Evolutionary conservation across 2,329 filamentous ascomycete genomes (phyloP).

Genomic region (Fusarium circinatum): DNA sequence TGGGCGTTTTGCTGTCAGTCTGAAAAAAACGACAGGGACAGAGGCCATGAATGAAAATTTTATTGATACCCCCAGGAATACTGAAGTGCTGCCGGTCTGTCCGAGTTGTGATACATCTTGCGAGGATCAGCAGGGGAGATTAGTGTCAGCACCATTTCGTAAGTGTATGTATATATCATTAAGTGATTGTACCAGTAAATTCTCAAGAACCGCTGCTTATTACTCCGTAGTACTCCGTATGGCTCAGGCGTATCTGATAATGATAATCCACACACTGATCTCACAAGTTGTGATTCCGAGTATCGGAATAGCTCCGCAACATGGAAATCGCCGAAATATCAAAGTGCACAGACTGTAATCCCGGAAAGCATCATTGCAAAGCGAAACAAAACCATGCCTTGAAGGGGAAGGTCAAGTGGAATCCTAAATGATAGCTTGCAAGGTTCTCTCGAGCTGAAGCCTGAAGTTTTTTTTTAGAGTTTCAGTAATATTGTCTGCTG

Average conservation of each 20-base stretch:
- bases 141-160: constrained; percentile 1
- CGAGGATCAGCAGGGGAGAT: background rate
- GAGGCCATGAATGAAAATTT: constrained; percentile 42
- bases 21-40: constrained; percentile 24
- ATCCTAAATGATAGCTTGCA: background rate
- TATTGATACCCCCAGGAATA: constrained; percentile 34
- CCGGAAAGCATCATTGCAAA: constrained; percentile 11
- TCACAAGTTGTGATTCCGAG: background rate
- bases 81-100: constrained; percentile 40
- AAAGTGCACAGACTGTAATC: constrained; percentile 7
- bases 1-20: constrained; percentile 40
- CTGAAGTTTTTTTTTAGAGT: background rate
- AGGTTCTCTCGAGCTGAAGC: constrained; percentile 17
- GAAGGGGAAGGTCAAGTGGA: constrained; percentile 4
- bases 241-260: background rate
- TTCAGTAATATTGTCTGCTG: background rate
- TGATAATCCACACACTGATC: background rate
- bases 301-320: background rate
- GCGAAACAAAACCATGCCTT: background rate
- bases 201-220: background rate
- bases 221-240: background rate
- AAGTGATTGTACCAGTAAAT: background rate
- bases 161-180: background rate
- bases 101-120: constrained; percentile 15
- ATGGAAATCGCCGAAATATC: constrained; percentile 12